A percentile compares a stretch with the other conserved stretches of the same genome.
phyloP scores from a whole-genome alignment of 1,284 basidiomycete genomes.

The Irpex sp. region DNA sequence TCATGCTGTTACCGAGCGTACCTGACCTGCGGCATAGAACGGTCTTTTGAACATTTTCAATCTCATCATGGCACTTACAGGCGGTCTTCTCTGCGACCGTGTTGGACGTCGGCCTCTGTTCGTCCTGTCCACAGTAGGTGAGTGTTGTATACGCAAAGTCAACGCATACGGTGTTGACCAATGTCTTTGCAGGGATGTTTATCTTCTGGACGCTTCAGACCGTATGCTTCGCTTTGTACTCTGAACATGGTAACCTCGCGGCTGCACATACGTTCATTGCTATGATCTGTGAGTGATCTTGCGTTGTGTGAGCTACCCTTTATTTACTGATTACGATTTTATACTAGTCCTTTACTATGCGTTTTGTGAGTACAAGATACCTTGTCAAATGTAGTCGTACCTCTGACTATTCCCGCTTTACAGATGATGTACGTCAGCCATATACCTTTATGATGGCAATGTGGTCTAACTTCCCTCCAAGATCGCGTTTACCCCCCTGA shows the following conservation, averaged over 20 bases:
- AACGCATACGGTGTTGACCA: not conserved
- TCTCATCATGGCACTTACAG: conserved; percentile 43
- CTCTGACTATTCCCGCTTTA: not conserved
- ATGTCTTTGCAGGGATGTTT: conserved; percentile 31
- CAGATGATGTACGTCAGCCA: conserved; percentile 30
- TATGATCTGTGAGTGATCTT: conserved; percentile 38
- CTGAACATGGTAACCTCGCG: conserved; percentile 26
- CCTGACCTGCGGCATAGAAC: conserved; percentile 28
- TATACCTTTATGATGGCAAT: not conserved
- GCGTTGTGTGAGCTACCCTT: not conserved
- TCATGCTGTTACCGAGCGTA: too few species aligned
- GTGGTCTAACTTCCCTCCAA: conserved; percentile 11
- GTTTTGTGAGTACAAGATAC: conserved; percentile 35
- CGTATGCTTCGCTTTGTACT: conserved; percentile 37
- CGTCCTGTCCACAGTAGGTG: conserved; percentile 43
- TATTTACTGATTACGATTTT: not conserved
- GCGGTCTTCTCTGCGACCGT: conserved; percentile 46
- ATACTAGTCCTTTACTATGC: conserved; percentile 36
- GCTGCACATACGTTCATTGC: conserved; percentile 45
- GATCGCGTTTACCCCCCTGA: conserved; percentile 53
- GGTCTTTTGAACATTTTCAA: conserved; percentile 54
- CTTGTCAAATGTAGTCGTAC: not conserved
- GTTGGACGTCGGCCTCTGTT: conserved; percentile 53
- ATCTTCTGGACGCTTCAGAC: conserved; percentile 42
- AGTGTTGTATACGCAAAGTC: not conserved